Evolutionary conservation across 164 flowering plant species (phyloP).

Genomic region (Vitis cinerea): DNA sequence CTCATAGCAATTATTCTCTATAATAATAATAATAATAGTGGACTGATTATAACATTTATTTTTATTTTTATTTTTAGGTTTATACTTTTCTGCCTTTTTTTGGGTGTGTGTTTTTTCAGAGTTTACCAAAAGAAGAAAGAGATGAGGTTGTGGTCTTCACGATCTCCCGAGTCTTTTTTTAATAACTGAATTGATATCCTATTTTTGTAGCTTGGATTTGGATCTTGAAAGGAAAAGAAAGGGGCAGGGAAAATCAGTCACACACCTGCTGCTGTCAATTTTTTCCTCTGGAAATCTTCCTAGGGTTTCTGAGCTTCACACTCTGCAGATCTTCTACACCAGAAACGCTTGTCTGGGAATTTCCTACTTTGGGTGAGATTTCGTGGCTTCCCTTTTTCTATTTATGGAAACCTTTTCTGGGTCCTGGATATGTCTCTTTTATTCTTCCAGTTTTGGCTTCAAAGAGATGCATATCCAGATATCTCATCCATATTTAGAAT

Average conservation of each 20-base stretch:
- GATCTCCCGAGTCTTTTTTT: neutral
- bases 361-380: slow-evolving; percentile 13
- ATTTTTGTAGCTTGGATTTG: neutral
- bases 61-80: slow-evolving; percentile 1
- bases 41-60: slow-evolving; percentile 10
- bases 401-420: slow-evolving; percentile 15
- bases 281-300: neutral
- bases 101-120: slow-evolving; percentile 14
- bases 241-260: neutral
- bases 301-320: neutral
- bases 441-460: neutral
- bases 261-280: neutral
- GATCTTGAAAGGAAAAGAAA: neutral
- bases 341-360: neutral
- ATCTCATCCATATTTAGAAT: no score
- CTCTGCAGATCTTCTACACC: neutral
- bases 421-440: neutral
- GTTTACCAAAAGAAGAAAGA: slow-evolving; percentile 40
- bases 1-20: neutral
- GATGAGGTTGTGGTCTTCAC: slow-evolving; percentile 17
- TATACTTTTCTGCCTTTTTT: slow-evolving; percentile 3
- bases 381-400: slow-evolving; percentile 6
- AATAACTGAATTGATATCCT: neutral
- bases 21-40: neutral
- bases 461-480: no score